Evolutionary conservation across 2,329 filamentous ascomycete species (phyloP), one percentile per base, ranked within the genome.

Genomic region (Aspergillus puulaauensis): DNA sequence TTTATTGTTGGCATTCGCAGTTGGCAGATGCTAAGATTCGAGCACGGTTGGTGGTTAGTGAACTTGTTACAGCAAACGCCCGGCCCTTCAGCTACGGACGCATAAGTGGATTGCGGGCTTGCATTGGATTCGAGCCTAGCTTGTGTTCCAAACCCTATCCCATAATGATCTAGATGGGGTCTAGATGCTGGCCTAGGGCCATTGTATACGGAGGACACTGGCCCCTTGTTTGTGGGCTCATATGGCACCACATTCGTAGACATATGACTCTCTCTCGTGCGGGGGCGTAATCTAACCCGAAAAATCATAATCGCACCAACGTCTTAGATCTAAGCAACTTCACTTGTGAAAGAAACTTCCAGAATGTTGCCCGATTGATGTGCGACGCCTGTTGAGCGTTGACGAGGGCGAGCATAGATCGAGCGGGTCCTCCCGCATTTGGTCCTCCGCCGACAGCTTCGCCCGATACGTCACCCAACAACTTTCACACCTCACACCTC

Each of bases 401-500:
- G 35, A 37, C 35, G 41, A 23, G 44, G 27, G 27, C 27, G 27
- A 31, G 27, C 45, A 48, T 35, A 35, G 45, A 48, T 50, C 27
- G 17, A 56, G 53, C 46, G 53, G 53, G 46, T 37, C 53, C 50
- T 56, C 53, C 53, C 53, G 53, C 46, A 56, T 23, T 35, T 33
- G n/a, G 27, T 4, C 35, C 39, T 49, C 39, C 45, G 35, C 33
- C 35, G 37, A 37, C 5, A 39, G 35, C 35, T 37, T 37, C 35
- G 27, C 27, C 33, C 50, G 56, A 48, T 59, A 59, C 57, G 57
- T 59, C 57, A 59, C 56, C 44, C 21, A 24, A 37, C 35, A 37
- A n/a, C 35, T 7, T 17, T 31, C 23, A 39, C 51, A 39, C 24
- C 31, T 23, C 45, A 45, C 51, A 47, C 51, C 51, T 45, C 40